Base-by-base conservation (phyloP, 2,329 filamentous ascomycete genomes). In the Setomelanomma holmii region DNA sequence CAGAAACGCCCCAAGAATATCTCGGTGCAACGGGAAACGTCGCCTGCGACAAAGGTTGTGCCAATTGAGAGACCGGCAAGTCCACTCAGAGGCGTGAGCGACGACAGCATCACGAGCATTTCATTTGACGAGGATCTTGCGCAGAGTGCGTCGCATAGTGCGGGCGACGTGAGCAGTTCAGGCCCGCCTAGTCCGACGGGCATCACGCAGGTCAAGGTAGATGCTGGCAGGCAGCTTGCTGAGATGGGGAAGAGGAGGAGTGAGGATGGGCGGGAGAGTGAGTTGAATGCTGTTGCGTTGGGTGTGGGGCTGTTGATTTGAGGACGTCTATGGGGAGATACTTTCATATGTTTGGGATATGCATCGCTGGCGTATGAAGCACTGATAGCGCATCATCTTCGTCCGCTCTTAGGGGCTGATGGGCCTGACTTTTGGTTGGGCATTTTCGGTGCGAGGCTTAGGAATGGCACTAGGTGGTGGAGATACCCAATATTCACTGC, bases 81-180 rank as follows among this genome's bases (percentile, higher is more conserved):
- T 6, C 72, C 70, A 21, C 40, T 64, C 4, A 66, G 72, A 10
- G 64, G 56, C 19, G 45, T 63, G 17, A 74, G 64, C 50, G 66
- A 72, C 40, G 61, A 71, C 42, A 73, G 69, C 3, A 64, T 74
- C 19, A 55, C 63, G 1, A 72, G 69, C 11, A 64, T 74, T 23
- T 54, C 63, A 4, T 73, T 74, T 27, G 71, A 66, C 21, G 68
- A 72, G 43, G 69, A 73, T 34, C 49, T 74, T 19, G 58, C 60
- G 8, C 59, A 65, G 20, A 59, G 64, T 1, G 61, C 58, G 16
- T 67, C 67, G 16, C 64, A 66, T 44, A 57, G 54, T 16, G 49
- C 61, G 23, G 53, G 58, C 16, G 62, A 61, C 5, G 34, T 36
- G 12, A 36, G 34, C 16, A 7, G 7, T 8, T 69, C 67, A 0